Base-by-base conservation (phyloP, 2,329 filamentous ascomycete genomes). In the Xylaria sp. region DNA sequence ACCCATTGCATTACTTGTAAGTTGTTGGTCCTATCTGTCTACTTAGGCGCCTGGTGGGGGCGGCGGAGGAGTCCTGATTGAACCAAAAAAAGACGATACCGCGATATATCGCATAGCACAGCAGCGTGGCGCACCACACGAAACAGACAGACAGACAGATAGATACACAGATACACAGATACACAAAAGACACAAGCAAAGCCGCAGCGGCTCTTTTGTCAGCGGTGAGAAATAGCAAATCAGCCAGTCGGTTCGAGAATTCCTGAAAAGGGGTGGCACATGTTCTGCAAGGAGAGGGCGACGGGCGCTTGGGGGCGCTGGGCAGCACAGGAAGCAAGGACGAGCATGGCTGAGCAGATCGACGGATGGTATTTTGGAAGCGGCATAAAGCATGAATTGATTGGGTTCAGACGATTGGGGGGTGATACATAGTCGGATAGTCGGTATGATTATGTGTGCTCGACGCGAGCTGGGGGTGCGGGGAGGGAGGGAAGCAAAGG, bases 221-320 rank as follows among this genome's bases (percentile, higher is more conserved):
- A 60, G 56, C 24, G 14, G 47, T 50, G 21, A 27, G 17, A 27
- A 57, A 50, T n/a, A 14, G 56, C 17, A 21, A 50, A 17, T 9
- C 17, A 62, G 45, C 53, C 53, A 53, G 56, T 58, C 51, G 57
- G 17, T 48, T 9, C 14, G 24, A 2, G 21, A 53, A 60, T 45
- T 5, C 47, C 3, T 17, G 39, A 42, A 27, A 27, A 57, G 61
- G 65, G 60, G 67, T 67, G 57, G 24, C 54, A 51, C 67, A 56
- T 56, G 2, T 56, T 39, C 61, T 69, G 64, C 67, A 69, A 24
- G 64, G 60, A 59, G 61, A 54, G 34, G 50, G n/a, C 47, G 14
- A 55, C 36, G 65, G 68, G 69, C 66, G 70, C 66, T 69, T 70
- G 60, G 61, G 57, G 58, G 60, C 53, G 54, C 59, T 60, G 69